phyloP scores from a whole-genome alignment of 768 basidiomycete species.

The Termitomyces sp. region DNA sequence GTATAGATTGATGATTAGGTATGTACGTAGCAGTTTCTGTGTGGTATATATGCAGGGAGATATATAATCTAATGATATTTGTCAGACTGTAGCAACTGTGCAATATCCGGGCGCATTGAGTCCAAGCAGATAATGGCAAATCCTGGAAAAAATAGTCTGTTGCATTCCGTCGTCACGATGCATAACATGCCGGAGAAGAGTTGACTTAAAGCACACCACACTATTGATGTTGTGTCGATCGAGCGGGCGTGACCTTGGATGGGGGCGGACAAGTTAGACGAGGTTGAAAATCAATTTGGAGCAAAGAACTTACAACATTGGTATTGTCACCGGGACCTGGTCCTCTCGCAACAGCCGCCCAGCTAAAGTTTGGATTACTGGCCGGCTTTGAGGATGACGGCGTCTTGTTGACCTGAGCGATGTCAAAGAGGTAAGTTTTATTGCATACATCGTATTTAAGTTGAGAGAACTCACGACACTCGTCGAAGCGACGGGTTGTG shows the following conservation, averaged over 20 bases:
- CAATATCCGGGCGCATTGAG: background rate
- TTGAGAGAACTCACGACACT: background rate
- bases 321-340: background rate
- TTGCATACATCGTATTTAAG: background rate
- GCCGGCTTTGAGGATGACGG: background rate
- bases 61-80: background rate
- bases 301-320: background rate
- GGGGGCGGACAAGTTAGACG: background rate
- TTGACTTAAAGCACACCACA: too few relatives aligned
- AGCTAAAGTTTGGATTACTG: background rate
- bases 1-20: background rate
- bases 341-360: background rate
- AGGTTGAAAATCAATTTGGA: background rate
- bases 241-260: background rate
- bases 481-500: background rate
- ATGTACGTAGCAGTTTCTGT: background rate
- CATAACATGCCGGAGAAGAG: too few relatives aligned
- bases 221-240: too few relatives aligned
- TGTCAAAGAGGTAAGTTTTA: background rate
- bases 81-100: background rate
- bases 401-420: background rate
- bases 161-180: too few relatives aligned
- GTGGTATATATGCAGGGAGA: too few relatives aligned
- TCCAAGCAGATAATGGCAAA: background rate
- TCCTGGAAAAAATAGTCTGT: too few relatives aligned